Evolutionary conservation across 306 rosid species (phyloP).

Genomic region (Cicer bijugum): DNA sequence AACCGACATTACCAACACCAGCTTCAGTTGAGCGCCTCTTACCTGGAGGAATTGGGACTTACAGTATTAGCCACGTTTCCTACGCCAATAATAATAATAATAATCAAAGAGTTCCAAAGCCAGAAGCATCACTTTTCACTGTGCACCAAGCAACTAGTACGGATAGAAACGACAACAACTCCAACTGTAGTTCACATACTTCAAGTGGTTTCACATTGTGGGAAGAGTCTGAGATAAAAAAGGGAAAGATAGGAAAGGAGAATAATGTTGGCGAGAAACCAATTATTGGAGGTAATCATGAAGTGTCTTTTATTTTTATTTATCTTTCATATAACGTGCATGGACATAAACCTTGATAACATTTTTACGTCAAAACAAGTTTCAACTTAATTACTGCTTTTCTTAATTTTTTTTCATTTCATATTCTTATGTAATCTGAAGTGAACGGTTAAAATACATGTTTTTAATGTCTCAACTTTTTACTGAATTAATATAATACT

Average conservation of each 20-base stretch:
- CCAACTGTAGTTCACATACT: conserved; percentile 80
- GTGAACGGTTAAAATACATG: not conserved
- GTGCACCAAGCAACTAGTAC: conserved; percentile 63
- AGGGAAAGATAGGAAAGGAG: conserved; percentile 96
- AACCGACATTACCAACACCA: conserved; percentile 46
- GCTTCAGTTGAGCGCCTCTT: conserved; percentile 76
- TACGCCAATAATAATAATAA: conserved; percentile 55
- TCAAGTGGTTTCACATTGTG: conserved; percentile 91
- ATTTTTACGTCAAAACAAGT: conserved; percentile 26
- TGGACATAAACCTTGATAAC: conserved; percentile 11
- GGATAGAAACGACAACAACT: conserved; percentile 77
- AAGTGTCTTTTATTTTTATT: not conserved
- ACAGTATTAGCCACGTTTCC: conserved; percentile 85
- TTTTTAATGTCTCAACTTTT: not conserved
- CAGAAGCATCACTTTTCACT: conserved; percentile 62
- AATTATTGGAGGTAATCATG: conserved; percentile 57
- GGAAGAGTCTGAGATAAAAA: conserved; percentile 79
- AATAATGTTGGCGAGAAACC: conserved; percentile 61
- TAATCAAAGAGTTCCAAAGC: conserved; percentile 74
- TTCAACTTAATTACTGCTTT: not conserved
- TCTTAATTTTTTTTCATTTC: not conserved
- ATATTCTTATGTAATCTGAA: not conserved
- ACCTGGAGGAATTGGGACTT: conserved; percentile 98
- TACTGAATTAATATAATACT: not conserved
- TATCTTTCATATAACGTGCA: conserved; percentile 7